These are phyloP conservation scores for Hemisphaericaspora nanyangensis DNA, from an alignment of 805 yeast species.

Conservation along the genomic window DNA sequence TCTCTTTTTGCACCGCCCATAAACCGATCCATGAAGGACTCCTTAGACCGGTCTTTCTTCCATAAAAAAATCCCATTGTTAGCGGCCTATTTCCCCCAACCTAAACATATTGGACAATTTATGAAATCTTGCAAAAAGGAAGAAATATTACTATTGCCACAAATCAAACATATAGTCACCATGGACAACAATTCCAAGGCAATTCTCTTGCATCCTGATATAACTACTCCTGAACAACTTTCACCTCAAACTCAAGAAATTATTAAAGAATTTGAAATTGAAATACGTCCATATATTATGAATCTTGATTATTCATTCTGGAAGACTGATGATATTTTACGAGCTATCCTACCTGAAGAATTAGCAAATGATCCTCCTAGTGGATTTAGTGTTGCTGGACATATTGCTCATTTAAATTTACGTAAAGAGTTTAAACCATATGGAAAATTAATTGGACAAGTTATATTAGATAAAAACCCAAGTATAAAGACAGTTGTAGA, in stretches of 20 bases:
- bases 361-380: constrained; percentile 73
- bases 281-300: constrained; percentile 51
- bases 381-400: constrained; percentile 92
- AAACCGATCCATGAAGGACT: constrained; percentile 55
- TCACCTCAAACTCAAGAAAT: constrained; percentile 41
- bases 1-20: constrained; percentile 58
- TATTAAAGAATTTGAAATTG: constrained; percentile 45
- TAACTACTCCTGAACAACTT: constrained; percentile 28
- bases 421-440: constrained; percentile 82
- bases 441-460: constrained; percentile 79
- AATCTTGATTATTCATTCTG: constrained; percentile 71
- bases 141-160: constrained; percentile 68
- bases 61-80: constrained; percentile 52
- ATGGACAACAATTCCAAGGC: constrained; percentile 39
- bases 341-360: constrained; percentile 71
- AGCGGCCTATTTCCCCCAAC: constrained; percentile 68
- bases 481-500: constrained; percentile 86
- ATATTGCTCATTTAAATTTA: constrained; percentile 88
- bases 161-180: constrained; percentile 62
- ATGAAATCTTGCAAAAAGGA: constrained; percentile 49
- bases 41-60: constrained; percentile 70
- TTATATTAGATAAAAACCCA: constrained; percentile 82
- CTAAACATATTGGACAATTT: constrained; percentile 55
- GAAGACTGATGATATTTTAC: constrained; percentile 84
- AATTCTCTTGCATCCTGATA: constrained; percentile 53